phyloP scores from a whole-genome alignment of 176 grass and related monocot genomes.

The Chloris gayana region DNA sequence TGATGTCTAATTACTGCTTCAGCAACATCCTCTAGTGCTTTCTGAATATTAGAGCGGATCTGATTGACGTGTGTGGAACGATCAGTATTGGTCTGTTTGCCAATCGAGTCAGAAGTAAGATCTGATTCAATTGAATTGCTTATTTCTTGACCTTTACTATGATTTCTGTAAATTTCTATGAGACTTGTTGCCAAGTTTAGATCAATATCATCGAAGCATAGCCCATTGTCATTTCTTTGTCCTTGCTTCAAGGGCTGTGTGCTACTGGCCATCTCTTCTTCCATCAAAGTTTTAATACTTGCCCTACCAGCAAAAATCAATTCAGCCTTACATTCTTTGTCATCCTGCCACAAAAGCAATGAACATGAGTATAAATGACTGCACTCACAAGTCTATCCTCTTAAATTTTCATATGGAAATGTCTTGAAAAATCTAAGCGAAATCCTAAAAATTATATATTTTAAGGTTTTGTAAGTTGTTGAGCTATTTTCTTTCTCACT shows the following conservation, averaged over 20 bases:
- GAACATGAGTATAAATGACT: background rate
- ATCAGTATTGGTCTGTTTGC: conserved; percentile 40
- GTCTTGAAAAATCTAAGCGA: background rate
- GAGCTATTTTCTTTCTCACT: conserved; percentile 2
- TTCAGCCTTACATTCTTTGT: conserved; percentile 27
- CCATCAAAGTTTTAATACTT: conserved; percentile 90
- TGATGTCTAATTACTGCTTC: conserved; percentile 65
- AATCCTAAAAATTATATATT: conserved; percentile 3
- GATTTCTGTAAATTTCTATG: conserved; percentile 58
- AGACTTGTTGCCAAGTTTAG: conserved; percentile 68
- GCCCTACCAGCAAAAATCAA: conserved; percentile 44
- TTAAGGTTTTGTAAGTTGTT: background rate
- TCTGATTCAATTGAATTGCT: conserved; percentile 27
- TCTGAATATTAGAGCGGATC: conserved; percentile 55
- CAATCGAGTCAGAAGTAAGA: conserved; percentile 22
- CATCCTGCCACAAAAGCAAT: conserved; percentile 51
- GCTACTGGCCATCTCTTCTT: conserved; percentile 82
- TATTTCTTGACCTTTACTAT: conserved; percentile 41
- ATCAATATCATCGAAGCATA: conserved; percentile 51
- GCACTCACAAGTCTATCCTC: background rate
- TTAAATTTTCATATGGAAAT: background rate
- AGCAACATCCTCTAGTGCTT: conserved; percentile 66
- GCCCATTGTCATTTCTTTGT: conserved; percentile 41
- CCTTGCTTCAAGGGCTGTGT: conserved; percentile 49
- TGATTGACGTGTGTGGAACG: conserved; percentile 23